Percentiles rank a stretch among this genome's conserved stretches.
phyloP scores from a whole-genome alignment of 192 early-diverging fungal genomes.

The Allomyces javanicus region DNA sequence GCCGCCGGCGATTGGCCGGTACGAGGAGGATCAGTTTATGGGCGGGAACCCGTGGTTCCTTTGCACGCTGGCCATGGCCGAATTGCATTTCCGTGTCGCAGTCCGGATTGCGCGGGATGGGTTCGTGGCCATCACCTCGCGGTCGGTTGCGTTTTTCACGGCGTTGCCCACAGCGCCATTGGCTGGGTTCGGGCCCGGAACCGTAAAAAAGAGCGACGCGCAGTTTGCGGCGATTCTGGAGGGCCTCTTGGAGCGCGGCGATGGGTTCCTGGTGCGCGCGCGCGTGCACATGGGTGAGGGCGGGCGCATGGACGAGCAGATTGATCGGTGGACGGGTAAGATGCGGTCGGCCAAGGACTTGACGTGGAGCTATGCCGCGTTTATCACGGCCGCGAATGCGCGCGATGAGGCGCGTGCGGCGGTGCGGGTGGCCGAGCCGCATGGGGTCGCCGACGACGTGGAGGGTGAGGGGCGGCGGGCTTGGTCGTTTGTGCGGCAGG shows the following conservation, averaged over 20 bases:
- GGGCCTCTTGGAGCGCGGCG: conserved; percentile 25
- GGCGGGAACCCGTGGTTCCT: conserved; percentile 77
- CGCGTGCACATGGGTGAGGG: conserved; percentile 18
- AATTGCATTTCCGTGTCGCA: conserved; percentile 36
- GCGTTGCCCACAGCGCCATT: too few relatives aligned
- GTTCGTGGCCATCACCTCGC: conserved; percentile 8
- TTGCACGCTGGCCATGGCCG: conserved; percentile 34
- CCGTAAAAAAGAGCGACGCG: not conserved
- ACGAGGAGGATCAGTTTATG: conserved; percentile 56
- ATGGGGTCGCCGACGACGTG: too few relatives aligned
- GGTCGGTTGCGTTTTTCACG: too few relatives aligned
- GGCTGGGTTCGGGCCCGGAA: not conserved
- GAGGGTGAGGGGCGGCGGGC: too few relatives aligned
- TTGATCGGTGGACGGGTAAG: conserved; percentile 26
- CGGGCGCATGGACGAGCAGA: conserved; percentile 36
- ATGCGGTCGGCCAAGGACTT: conserved; percentile 39
- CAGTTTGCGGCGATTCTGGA: conserved; percentile 12
- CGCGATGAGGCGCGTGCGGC: not conserved
- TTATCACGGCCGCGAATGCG: conserved; percentile 19
- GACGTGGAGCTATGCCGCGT: conserved; percentile 53
- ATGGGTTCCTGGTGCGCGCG: conserved; percentile 34
- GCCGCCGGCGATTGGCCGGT: conserved; percentile 46
- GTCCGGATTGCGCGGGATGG: conserved; percentile 9
- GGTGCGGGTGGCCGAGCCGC: too few relatives aligned
- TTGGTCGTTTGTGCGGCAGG: too few relatives aligned